A percentile compares a stretch with the other conserved stretches of the same genome.
These are phyloP conservation scores for Pseudoneurospora amorphoporcata DNA, from an alignment of 495 filamentous ascomycete genomes.

Conservation along the genomic window DNA sequence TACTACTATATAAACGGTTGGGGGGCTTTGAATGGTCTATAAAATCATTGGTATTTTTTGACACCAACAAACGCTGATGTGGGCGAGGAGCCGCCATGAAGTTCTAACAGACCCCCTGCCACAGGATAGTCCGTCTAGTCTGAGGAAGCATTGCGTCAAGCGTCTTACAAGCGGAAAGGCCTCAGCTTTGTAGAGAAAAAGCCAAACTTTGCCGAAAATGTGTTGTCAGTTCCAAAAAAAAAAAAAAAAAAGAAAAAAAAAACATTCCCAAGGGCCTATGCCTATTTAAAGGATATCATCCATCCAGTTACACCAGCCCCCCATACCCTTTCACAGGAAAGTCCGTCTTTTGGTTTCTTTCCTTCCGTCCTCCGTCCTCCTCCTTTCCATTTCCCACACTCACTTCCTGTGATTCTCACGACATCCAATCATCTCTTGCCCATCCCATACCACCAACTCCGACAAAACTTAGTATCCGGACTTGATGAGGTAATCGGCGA, in stretches of 20 bases:
- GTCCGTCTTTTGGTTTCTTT: not conserved
- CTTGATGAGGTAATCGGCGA: conserved; percentile 65
- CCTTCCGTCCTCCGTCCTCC: not conserved
- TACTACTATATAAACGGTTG: not conserved
- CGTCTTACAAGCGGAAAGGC: not conserved
- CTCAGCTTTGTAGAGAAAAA: not conserved
- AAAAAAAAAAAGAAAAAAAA: not conserved
- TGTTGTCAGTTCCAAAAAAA: not conserved
- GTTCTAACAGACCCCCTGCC: too few species aligned
- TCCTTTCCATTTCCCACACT: not conserved
- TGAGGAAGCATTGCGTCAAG: not conserved
- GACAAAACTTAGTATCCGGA: conserved; percentile 51
- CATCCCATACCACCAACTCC: not conserved
- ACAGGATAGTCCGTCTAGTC: not conserved
- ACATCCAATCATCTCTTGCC: not conserved
- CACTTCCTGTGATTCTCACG: not conserved
- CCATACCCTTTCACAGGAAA: not conserved
- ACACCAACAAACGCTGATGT: not conserved
- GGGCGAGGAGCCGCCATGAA: not conserved
- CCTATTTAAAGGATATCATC: not conserved
- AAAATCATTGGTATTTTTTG: not conserved
- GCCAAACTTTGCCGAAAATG: not conserved
- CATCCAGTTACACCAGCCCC: not conserved
- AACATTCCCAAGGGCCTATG: not conserved
- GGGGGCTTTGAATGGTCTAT: not conserved